Percentiles rank a stretch among this genome's conserved stretches.
Evolutionary conservation across 495 filamentous ascomycete genomes (phyloP).

Genomic region (Neurospora cerealis): DNA sequence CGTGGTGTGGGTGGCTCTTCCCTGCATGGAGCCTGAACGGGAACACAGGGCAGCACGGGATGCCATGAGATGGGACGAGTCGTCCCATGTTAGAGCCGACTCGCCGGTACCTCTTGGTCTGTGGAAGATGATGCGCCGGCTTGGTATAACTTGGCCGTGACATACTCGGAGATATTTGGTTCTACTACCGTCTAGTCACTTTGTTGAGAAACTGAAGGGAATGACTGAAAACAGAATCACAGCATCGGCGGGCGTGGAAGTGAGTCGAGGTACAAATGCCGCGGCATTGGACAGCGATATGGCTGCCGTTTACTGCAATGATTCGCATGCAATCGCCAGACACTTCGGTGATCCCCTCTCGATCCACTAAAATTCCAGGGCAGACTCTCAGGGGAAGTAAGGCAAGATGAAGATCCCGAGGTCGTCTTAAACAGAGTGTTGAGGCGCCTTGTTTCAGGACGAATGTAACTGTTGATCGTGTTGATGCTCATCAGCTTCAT

Average conservation of each 20-base stretch:
- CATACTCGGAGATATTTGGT: background rate
- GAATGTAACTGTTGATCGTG: background rate
- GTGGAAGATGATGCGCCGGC: background rate
- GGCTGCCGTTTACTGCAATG: background rate
- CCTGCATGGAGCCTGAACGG: background rate
- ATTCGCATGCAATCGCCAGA: background rate
- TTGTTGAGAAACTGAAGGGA: background rate
- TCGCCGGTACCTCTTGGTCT: background rate
- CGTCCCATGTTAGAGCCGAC: background rate
- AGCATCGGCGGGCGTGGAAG: background rate
- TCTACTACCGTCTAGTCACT: background rate
- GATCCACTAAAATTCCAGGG: background rate
- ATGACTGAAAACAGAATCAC: background rate
- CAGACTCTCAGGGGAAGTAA: background rate
- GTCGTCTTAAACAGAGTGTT: background rate
- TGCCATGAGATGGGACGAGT: background rate
- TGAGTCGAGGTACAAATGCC: background rate
- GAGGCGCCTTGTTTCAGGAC: background rate
- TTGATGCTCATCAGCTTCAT: background rate
- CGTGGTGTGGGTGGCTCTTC: background rate
- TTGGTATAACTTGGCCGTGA: background rate
- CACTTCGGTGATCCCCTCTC: background rate
- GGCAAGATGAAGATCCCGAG: background rate
- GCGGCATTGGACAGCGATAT: background rate
- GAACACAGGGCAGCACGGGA: background rate